These are phyloP conservation scores for Magnolia changhungtana DNA, from an alignment of 164 flowering plant genomes.

Conservation along the genomic window DNA sequence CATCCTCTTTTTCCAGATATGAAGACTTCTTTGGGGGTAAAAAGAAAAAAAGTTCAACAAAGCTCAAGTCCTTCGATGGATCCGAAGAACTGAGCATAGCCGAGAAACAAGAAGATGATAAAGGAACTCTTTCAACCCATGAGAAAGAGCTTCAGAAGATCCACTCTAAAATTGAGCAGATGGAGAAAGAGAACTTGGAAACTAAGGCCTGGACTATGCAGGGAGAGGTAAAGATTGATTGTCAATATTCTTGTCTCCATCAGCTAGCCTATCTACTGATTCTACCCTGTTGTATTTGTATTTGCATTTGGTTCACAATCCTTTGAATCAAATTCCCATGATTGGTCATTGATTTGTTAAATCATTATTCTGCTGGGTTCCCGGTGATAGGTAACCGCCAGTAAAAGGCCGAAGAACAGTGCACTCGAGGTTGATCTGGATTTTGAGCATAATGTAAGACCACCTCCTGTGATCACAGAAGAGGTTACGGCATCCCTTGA, in stretches of 20 bases:
- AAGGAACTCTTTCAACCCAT: slow-evolving; percentile 66
- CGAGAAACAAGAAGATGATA: slow-evolving; percentile 18
- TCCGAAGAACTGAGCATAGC: slow-evolving; percentile 25
- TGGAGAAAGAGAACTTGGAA: slow-evolving; percentile 80
- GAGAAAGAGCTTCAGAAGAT: slow-evolving; percentile 57
- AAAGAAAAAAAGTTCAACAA: slow-evolving; percentile 40
- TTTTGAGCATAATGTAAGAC: slow-evolving; percentile 89
- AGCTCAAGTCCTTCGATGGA: slow-evolving; percentile 22
- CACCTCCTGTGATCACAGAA: slow-evolving; percentile 85
- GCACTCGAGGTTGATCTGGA: slow-evolving; percentile 92
- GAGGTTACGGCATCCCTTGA: slow-evolving; percentile 79
- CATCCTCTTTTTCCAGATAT: slow-evolving; percentile 41
- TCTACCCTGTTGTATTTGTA: background rate
- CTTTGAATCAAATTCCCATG: background rate
- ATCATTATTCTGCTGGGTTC: slow-evolving; percentile 7
- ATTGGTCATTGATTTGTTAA: background rate
- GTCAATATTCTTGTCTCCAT: background rate
- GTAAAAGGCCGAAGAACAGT: slow-evolving; percentile 81
- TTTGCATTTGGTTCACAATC: background rate
- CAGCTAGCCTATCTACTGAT: background rate
- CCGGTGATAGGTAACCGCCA: slow-evolving; percentile 66
- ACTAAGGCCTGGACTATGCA: slow-evolving; percentile 83
- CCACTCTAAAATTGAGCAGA: slow-evolving; percentile 55
- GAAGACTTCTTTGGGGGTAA: slow-evolving; percentile 68
- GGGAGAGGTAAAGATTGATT: slow-evolving; percentile 67